Conservation (phyloP, 768 basidiomycete species). For the Baorangia bicolor region DNA sequence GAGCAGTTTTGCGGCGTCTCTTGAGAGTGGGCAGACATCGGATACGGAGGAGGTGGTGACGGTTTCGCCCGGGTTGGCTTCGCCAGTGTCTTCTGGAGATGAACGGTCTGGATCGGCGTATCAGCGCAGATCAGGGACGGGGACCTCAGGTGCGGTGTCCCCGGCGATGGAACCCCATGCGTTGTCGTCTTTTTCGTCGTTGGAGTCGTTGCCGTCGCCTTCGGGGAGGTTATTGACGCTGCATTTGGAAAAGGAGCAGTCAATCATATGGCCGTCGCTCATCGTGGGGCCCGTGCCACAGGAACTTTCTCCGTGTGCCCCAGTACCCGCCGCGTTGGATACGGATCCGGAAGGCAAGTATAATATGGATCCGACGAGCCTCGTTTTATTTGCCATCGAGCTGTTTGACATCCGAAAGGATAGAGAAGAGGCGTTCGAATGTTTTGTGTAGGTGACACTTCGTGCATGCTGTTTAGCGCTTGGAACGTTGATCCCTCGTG, state of each 20-base stretch:
- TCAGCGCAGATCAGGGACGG: slow-evolving; percentile 20
- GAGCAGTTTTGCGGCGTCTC: slow-evolving; percentile 79
- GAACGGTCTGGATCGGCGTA: slow-evolving; percentile 35
- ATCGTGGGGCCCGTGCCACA: slow-evolving; percentile 72
- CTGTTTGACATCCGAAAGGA: slow-evolving; percentile 72
- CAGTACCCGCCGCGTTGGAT: slow-evolving; percentile 54
- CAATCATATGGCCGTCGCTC: slow-evolving; percentile 80
- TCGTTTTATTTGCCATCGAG: slow-evolving; percentile 70
- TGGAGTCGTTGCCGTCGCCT: slow-evolving; percentile 64
- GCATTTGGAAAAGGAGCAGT: slow-evolving; percentile 77
- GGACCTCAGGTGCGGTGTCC: slow-evolving; percentile 54
- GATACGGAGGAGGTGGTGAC: slow-evolving; percentile 63
- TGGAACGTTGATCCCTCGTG: background rate
- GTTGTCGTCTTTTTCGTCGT: slow-evolving; percentile 73
- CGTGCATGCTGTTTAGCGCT: background rate
- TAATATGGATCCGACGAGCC: slow-evolving; percentile 85
- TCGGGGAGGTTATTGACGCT: slow-evolving; percentile 73
- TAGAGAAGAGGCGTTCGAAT: slow-evolving; percentile 78
- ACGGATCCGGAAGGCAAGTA: slow-evolving; percentile 56
- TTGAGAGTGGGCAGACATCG: slow-evolving; percentile 71
- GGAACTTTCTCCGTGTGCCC: slow-evolving; percentile 50
- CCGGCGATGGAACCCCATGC: slow-evolving; percentile 54
- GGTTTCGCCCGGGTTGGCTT: slow-evolving; percentile 59
- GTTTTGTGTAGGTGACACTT: slow-evolving; percentile 58
- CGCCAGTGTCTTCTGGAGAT: slow-evolving; percentile 61